Evolutionary conservation across 176 grass and related monocot species (phyloP), one percentile per base, ranked within the genome.

Genomic region (Luzula sylvatica): DNA sequence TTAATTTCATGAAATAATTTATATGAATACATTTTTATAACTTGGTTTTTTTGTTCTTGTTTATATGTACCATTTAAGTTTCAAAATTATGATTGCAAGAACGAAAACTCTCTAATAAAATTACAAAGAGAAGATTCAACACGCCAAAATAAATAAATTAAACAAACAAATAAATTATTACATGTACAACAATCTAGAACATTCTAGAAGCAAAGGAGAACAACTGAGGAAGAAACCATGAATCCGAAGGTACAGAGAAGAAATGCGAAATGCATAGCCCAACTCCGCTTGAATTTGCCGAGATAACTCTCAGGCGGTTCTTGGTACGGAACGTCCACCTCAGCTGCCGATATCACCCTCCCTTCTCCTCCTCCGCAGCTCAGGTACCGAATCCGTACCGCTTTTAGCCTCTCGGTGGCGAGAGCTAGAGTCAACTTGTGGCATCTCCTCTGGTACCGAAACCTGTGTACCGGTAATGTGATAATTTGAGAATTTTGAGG

Each of bases 391-490:
- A 66, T 71, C 77, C 80, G 80, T 54, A 95, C 73, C 78, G 72
- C 56, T 26, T 79, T 59, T 21, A 95, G 77, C 50, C 84, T 72
- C 62, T 86, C 84, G 43, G 90, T 87, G 20, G 84, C 84, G 18
- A 95, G 77, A 13, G 90, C 70, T 13, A 95, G 90, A 0, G 90
- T 95, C 48, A 95, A 78, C 77, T 95, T 95, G 77, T 95, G 80
- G 84, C 90, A 95, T 1, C 90, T 70, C 3, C 90, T 65, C 76
- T 95, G 90, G 77, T 95, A 95, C 14, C 78, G 70, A n/a, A 61
- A 77, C 28, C 54, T 64, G 46, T 25, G 27, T 7, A 62, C 17
- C 13, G 23, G 5, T 3, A 58, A 22, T 13, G 3, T 12, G 5
- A 22, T 12, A 42, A 38, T 41, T 38, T 1, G 20, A n/a, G 11